Conservation (phyloP, 176 grass and related monocot genomes). For the Ensete glaucum region DNA sequence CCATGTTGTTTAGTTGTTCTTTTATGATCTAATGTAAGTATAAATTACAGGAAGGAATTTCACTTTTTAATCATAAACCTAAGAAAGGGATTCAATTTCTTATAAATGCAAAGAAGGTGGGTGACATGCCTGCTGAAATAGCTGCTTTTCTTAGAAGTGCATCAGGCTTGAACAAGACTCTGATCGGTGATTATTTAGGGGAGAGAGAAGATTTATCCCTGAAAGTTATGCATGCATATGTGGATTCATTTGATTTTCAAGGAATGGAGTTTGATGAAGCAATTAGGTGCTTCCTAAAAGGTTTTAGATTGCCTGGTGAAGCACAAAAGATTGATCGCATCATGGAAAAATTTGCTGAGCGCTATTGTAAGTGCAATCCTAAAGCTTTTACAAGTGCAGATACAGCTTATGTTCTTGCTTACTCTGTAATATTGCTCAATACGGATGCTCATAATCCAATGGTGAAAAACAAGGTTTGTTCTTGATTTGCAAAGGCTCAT, state of each 20-base stretch:
- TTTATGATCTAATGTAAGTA: slow-evolving; percentile 23
- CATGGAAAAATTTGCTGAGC: slow-evolving; percentile 96
- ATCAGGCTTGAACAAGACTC: slow-evolving; percentile 90
- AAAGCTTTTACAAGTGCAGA: slow-evolving; percentile 94
- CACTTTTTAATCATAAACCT: slow-evolving; percentile 89
- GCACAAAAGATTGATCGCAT: slow-evolving; percentile 98
- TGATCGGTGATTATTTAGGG: slow-evolving; percentile 96
- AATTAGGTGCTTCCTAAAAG: slow-evolving; percentile 79
- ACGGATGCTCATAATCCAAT: slow-evolving; percentile 96
- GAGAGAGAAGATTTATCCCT: slow-evolving; percentile 88
- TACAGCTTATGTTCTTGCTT: slow-evolving; percentile 97
- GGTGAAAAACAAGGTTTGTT: slow-evolving; percentile 90
- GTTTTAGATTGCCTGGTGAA: slow-evolving; percentile 94
- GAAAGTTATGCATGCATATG: slow-evolving; percentile 98
- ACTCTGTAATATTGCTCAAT: slow-evolving; percentile 97
- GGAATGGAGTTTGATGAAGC: slow-evolving; percentile 88
- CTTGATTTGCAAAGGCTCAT: slow-evolving; percentile 20
- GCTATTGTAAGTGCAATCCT: slow-evolving; percentile 93
- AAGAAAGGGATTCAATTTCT: slow-evolving; percentile 98
- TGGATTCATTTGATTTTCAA: slow-evolving; percentile 97
- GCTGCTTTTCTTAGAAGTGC: slow-evolving; percentile 75
- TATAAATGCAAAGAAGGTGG: slow-evolving; percentile 81
- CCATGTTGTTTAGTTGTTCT: slow-evolving; percentile 8
- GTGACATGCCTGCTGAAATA: slow-evolving; percentile 80
- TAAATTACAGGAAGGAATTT: slow-evolving; percentile 80